Evolutionary conservation across 1,139 yeast genomes (phyloP).

Genomic region (Kodamaea derodonti): DNA sequence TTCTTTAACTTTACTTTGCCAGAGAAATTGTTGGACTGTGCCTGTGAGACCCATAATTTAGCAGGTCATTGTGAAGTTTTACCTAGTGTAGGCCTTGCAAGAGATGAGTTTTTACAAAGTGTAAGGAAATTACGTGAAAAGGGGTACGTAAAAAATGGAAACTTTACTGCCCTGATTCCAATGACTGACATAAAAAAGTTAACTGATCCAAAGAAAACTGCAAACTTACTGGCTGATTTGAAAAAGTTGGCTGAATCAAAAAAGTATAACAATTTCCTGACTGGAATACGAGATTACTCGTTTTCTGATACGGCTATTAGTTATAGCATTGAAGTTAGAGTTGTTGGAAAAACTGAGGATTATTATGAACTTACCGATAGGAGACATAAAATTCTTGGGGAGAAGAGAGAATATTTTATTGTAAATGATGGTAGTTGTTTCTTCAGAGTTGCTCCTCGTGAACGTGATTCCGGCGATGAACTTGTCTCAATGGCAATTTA

Average conservation of each 20-base stretch:
- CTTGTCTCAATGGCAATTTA: slow-evolving; percentile 12
- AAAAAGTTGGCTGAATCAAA: slow-evolving; percentile 13
- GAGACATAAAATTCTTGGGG: slow-evolving; percentile 13
- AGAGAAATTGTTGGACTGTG: slow-evolving; percentile 31
- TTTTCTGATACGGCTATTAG: slow-evolving; percentile 31
- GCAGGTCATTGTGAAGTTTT: slow-evolving; percentile 33
- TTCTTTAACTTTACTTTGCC: slow-evolving; percentile 39
- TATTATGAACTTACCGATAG: slow-evolving; percentile 12
- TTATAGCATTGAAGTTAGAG: slow-evolving; percentile 33
- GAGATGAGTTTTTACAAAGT: slow-evolving; percentile 20
- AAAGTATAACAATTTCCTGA: slow-evolving; percentile 10
- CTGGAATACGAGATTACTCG: slow-evolving; percentile 27
- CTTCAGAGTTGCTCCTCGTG: slow-evolving; percentile 19
- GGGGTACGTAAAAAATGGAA: neutral
- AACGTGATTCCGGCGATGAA: slow-evolving; percentile 4
- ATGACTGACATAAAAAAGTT: neutral
- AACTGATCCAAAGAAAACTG: neutral
- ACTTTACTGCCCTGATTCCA: neutral
- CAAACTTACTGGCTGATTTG: slow-evolving; percentile 8
- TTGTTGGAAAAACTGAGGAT: slow-evolving; percentile 31
- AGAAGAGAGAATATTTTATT: slow-evolving; percentile 20
- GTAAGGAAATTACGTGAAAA: slow-evolving; percentile 15
- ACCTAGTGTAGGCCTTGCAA: slow-evolving; percentile 32
- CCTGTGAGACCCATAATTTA: slow-evolving; percentile 31
- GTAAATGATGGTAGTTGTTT: slow-evolving; percentile 21